Conservation (phyloP, 2,329 filamentous ascomycete species). For the Cephalotrichum gorgonifer region DNA sequence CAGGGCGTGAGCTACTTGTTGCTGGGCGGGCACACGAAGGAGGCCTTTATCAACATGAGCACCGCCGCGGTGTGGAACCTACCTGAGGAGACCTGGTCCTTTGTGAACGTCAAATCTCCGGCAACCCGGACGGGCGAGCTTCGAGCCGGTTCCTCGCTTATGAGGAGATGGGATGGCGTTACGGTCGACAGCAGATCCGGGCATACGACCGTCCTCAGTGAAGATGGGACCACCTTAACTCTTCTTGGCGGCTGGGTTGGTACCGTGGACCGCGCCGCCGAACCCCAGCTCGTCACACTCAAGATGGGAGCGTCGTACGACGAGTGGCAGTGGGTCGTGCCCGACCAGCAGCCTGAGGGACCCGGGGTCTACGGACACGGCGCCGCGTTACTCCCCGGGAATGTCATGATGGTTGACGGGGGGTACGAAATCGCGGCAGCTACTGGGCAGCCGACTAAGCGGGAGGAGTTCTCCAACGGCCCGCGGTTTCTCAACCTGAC, state of each 20-base stretch:
- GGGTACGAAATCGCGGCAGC: constrained; percentile 40
- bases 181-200: constrained; percentile 73
- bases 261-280: constrained; percentile 61
- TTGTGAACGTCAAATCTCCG: constrained; percentile 52
- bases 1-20: constrained; percentile 73
- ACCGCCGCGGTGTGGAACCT: constrained; percentile 79
- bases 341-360: constrained; percentile 34
- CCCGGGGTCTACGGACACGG: constrained; percentile 52
- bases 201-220: constrained; percentile 72
- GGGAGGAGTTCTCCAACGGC: constrained; percentile 17
- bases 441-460: constrained; percentile 19
- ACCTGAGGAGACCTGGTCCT: constrained; percentile 80
- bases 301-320: constrained; percentile 67
- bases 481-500: constrained; percentile 47
- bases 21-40: constrained; percentile 72
- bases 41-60: constrained; percentile 90
- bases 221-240: constrained; percentile 68
- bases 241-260: constrained; percentile 91
- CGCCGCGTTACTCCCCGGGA: constrained; percentile 51
- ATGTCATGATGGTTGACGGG: constrained; percentile 58
- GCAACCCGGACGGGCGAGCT: constrained; percentile 8
- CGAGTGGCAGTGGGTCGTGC: constrained; percentile 62
- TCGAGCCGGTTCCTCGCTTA: constrained; percentile 10
- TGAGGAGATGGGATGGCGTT: neutral
- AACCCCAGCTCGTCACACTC: constrained; percentile 71